Base-by-base conservation (phyloP, 108 stramenopile species). In the Hondaea fermentalgiana region DNA sequence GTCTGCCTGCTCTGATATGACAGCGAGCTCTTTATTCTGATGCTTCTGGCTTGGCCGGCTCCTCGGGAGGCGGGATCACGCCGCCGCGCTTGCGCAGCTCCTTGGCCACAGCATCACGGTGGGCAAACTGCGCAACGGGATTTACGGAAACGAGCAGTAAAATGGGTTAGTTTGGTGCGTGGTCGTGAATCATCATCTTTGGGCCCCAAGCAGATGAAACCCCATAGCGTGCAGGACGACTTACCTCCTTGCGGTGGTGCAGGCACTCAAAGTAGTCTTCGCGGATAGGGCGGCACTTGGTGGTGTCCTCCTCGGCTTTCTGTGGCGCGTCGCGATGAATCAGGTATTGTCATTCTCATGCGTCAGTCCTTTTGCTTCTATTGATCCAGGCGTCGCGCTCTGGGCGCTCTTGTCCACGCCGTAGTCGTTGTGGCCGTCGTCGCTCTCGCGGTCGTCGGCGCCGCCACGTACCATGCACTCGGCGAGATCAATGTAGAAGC, bases 201-300 rank as follows among this genome's bases (percentile, higher is more conserved):
- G 35, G 35, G 35, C 35, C 35, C 2, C 2, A 35, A 35, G 35
- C 35, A 35, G 35, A 35, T 35, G 35, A 2, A 35, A 2, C 35
- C 35, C 35, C 35, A 35, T 35, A 35, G 35, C 35, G 35, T 35
- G 35, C 35, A 35, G 35, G 35, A 35, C 42, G 25, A 83, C 76
- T 83, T 53, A 83, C 76, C 76, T 83, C 76, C 76, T 83, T 83
- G 45, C 51, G 45, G 51, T 83, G 76, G 76, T 83, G 76, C 76
- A 83, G 76, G 76, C 76, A 83, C 76, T 83, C 76, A 28, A 83
- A 83, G 51, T 83, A 83, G 51, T 83, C 76, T 16, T 47, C 76
- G 28, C 76, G 76, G 76, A 83, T 12, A 47, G 76, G 76, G 25
- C 51, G n/a, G 76, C 76, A 83, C 25, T 6, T 23, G 49, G 25